Evolutionary conservation across 768 basidiomycete genomes (phyloP).

Genomic region (Exidia glandulosa): DNA sequence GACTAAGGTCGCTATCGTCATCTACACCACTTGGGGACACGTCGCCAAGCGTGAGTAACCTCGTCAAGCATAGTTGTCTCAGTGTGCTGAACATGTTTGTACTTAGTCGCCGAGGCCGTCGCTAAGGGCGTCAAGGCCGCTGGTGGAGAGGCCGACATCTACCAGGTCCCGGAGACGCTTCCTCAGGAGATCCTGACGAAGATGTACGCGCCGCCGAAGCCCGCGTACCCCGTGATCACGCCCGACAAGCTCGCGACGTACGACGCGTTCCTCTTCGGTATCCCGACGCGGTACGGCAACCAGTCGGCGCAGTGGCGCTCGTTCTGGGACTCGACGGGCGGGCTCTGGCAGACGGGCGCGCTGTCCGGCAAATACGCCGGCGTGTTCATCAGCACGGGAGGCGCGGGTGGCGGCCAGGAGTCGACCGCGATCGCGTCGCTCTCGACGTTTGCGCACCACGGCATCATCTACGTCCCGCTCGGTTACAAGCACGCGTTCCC

Average conservation of each 20-base stretch:
- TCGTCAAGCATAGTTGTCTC: not conserved
- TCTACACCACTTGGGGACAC: conserved; percentile 69
- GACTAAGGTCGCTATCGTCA: conserved; percentile 16
- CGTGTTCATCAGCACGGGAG: conserved; percentile 60
- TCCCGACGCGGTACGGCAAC: conserved; percentile 63
- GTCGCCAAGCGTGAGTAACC: conserved; percentile 45
- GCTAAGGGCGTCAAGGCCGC: conserved; percentile 26
- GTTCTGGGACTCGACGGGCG: conserved; percentile 70
- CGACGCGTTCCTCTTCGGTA: conserved; percentile 68
- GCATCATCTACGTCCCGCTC: conserved; percentile 59
- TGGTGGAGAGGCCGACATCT: conserved; percentile 34
- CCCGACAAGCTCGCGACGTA: conserved; percentile 42
- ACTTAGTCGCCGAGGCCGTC: conserved; percentile 48
- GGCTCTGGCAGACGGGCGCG: conserved; percentile 46
- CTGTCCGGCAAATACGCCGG: conserved; percentile 68
- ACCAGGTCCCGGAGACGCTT: conserved; percentile 69
- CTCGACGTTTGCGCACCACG: conserved; percentile 60
- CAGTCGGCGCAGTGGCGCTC: not conserved
- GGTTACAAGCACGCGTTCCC: conserved; percentile 45
- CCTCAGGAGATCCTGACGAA: conserved; percentile 49
- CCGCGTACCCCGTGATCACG: conserved; percentile 55
- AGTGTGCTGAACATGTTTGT: not conserved
- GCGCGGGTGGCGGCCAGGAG: conserved; percentile 74
- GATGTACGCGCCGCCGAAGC: conserved; percentile 65
- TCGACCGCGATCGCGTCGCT: conserved; percentile 38